Evolutionary conservation across 106 monocot genomes (phyloP), one percentile per base, ranked within the genome.

Genomic region (Apostasia shenzhenica): DNA sequence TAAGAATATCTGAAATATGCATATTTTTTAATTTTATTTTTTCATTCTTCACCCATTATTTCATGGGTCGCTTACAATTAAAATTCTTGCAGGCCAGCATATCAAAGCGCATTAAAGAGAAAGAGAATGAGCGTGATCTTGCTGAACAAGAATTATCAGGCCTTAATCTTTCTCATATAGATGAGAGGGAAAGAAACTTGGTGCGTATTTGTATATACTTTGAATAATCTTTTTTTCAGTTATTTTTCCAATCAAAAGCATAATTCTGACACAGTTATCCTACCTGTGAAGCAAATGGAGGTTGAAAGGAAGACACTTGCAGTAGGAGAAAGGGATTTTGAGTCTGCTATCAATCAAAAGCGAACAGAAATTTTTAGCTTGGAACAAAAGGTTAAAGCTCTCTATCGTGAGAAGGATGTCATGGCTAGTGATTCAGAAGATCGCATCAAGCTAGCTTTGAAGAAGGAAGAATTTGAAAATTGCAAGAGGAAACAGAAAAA

Each of bases 401-500:
- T 99, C 57, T 60, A 85, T 43, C 79, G 81, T 66, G 89, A 99
- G 54, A 99, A 90, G 78, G 90, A 99, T 78, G 62, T 75, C 39
- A 81, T 99, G 70, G 81, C 77, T 26, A 87, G 83, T 56, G 82
- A 90, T 78, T 85, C 90, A 71, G 87, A 80, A 62, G 97, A 92
- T 53, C 89, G 92, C 76, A 81, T 87, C 40, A 87, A 78, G 78
- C 63, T 99, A 12, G 70, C 78, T 49, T n/a, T 87, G 65, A 99
- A 87, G 72, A 92, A 80, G 69, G 76, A 92, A 62, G 92, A 87
- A 54, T 59, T 93, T 41, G 87, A 87, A 67, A 87, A 12, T 59
- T 80, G 79, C 85, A 92, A 74, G 71, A 67, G 44, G 14, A 90
- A 90, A 66, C 73, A 79, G 48, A 92, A 83, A 48, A 92, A 92